These are phyloP conservation scores for Cryoendolithus antarcticus DNA, from an alignment of 2,329 filamentous ascomycete species.

Conservation along the genomic window DNA sequence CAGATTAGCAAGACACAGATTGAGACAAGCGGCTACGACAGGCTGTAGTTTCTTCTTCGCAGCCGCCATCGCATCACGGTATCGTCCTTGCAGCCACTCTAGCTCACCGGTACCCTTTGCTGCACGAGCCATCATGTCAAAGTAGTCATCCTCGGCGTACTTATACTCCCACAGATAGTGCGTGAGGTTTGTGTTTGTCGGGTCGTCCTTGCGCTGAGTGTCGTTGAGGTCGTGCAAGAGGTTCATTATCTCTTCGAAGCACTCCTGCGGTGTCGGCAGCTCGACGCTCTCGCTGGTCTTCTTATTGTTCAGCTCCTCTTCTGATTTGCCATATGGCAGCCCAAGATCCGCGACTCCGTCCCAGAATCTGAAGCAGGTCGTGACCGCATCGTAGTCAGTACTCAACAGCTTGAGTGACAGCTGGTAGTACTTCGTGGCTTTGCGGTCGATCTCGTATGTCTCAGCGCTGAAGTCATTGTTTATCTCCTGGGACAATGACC, in stretches of 20 bases:
- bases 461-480: neutral
- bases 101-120: constrained; percentile 5
- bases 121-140: constrained; percentile 1
- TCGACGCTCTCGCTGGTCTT: neutral
- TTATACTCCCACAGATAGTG: constrained; percentile 2
- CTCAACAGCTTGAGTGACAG: constrained; percentile 1
- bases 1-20: neutral
- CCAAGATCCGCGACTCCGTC: constrained; percentile 1
- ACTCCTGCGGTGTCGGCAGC: neutral
- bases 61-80: neutral
- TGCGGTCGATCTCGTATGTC: constrained; percentile 1
- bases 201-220: neutral
- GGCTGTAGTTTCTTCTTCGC: constrained; percentile 1
- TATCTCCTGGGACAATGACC: neutral
- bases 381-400: constrained; percentile 1
- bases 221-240: constrained; percentile 1
- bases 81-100: constrained; percentile 4
- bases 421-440: neutral
- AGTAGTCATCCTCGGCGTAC: neutral
- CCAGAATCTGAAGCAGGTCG: neutral
- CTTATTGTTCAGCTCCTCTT: neutral
- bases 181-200: neutral
- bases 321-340: neutral
- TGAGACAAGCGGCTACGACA: neutral
- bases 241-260: neutral